Evolutionary conservation across 768 basidiomycete species (phyloP).

Genomic region (Amanita inopinata): DNA sequence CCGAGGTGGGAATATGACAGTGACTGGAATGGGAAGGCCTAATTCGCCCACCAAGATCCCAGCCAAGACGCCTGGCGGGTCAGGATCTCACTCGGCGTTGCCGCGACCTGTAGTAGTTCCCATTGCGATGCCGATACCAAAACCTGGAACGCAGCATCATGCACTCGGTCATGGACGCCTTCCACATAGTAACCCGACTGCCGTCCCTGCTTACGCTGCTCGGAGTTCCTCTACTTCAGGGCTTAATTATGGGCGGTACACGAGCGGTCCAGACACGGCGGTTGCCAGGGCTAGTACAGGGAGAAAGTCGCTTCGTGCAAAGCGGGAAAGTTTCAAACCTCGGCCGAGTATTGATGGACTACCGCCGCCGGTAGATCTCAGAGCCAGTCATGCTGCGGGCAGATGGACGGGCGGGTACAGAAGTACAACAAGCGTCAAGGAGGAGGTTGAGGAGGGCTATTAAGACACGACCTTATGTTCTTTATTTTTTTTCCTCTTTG

Average conservation of each 20-base stretch:
- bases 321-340: slow-evolving; percentile 74
- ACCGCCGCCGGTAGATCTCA: slow-evolving; percentile 20
- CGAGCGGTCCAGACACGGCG: slow-evolving; percentile 16
- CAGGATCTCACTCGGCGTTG: slow-evolving; percentile 19
- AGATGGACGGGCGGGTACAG: slow-evolving; percentile 23
- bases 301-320: slow-evolving; percentile 17
- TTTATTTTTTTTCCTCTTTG: not conserved
- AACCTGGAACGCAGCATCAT: slow-evolving; percentile 41
- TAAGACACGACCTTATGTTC: too few relatives aligned
- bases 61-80: slow-evolving; percentile 25
- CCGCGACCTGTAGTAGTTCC: slow-evolving; percentile 24
- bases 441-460: slow-evolving; percentile 38
- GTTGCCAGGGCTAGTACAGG: slow-evolving; percentile 36
- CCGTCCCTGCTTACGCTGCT: slow-evolving; percentile 15
- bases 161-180: slow-evolving; percentile 46
- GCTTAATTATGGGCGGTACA: slow-evolving; percentile 16
- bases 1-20: slow-evolving; percentile 26
- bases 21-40: slow-evolving; percentile 17
- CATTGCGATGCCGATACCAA: slow-evolving; percentile 39
- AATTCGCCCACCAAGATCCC: slow-evolving; percentile 45
- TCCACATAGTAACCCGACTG: slow-evolving; percentile 21
- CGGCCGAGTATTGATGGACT: slow-evolving; percentile 57
- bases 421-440: slow-evolving; percentile 29
- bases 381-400: slow-evolving; percentile 14
- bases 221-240: slow-evolving; percentile 13